Base-by-base conservation (phyloP, 345 rosid genomes). In the Ceriops zippeliana region DNA sequence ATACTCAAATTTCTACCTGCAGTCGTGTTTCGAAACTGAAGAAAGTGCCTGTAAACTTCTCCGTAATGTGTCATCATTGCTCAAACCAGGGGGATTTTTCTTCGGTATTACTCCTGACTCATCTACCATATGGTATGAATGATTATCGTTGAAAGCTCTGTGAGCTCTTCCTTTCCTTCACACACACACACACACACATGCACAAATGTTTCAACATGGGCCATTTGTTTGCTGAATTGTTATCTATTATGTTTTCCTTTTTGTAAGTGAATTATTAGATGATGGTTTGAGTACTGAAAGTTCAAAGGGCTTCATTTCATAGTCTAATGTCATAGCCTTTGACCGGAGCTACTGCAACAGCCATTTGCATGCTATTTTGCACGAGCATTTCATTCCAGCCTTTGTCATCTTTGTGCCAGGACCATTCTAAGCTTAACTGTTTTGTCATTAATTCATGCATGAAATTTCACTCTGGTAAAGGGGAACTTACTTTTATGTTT, bases 91-190 rank as follows among this genome's bases (percentile, higher is more conserved):
- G 79, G 99, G 99, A 70, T 95, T 88, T 83, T 91, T 91, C 81
- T 83, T 95, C 16, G 99, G 98, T 73, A 86, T 95, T 75, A 87
- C 90, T 85, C 97, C 96, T 60, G 99, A 95, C 85, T 91, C 98
- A 65, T 91, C 99, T 82, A 95, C 96, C 8, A 90, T 95, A 84
- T 95, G 99, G 99, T 95, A 91, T 81, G 92, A 68, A 60, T 83
- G 63, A 68, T 56, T 30, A 70, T 66, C 66, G 51, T 69, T 35
- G 32, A 26, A 54, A 63, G 52, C 54, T 37, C 2, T 54, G 19
- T 6, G 35, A 7, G n/a, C 16, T 58, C 15, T 7, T 61, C 30
- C 35, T 19, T 27, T 69, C 16, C 49, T 8, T 31, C 38, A 56
- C 59, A 56, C 30, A 56, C 16, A 19, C 30, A 56, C 16, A 19